Base-by-base conservation (phyloP, 495 filamentous ascomycete species). In the Massariosphaeria phaeospora region DNA sequence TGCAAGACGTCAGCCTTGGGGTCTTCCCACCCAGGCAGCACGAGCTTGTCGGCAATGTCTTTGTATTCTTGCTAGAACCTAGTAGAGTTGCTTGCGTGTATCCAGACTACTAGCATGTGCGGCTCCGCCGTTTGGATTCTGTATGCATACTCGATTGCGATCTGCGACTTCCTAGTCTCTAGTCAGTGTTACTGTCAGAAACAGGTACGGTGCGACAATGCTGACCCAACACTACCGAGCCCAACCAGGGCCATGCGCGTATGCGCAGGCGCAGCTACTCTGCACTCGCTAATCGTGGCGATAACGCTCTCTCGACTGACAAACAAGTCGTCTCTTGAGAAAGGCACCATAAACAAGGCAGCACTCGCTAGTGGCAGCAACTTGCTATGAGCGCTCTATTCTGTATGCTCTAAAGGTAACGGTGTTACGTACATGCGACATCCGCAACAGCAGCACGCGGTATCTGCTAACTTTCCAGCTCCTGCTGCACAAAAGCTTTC, bases 371-470 rank as follows among this genome's bases (percentile, higher is more conserved):
- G n/a, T n/a, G n/a, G n/a, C 27, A 40, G 27, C 26, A 51, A 27
- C 24, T 3, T 29, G 11, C 15, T 24, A 51, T 51, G n/a, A 4
- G 7, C 18, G 48, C 35, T 39, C 39, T 40, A 18, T 17, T 51
- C 20, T 2, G 30, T 40, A 17, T 17, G n/a, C 12, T 17, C 17
- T 3, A n/a, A n/a, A n/a, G n/a, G n/a, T n/a, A n/a, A n/a, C n/a
- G n/a, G 33, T 39, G 12, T 51, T 51, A 51, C 48, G 35, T 51
- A 51, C 48, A 71, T 9, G 67, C 65, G 45, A 65, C 62, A 27
- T 66, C 59, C 27, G 66, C 61, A 11, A 17, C 42, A 27, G 27
- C 18, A 59, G 66, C 27, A 33, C 13, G 24, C 47, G 36, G 33
- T 29, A 48, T 47, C 34, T 38, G 41, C 35, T 46, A 12, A 30